Evolutionary conservation across 306 rosid species (phyloP).

Genomic region (Ochetophila trinervis): DNA sequence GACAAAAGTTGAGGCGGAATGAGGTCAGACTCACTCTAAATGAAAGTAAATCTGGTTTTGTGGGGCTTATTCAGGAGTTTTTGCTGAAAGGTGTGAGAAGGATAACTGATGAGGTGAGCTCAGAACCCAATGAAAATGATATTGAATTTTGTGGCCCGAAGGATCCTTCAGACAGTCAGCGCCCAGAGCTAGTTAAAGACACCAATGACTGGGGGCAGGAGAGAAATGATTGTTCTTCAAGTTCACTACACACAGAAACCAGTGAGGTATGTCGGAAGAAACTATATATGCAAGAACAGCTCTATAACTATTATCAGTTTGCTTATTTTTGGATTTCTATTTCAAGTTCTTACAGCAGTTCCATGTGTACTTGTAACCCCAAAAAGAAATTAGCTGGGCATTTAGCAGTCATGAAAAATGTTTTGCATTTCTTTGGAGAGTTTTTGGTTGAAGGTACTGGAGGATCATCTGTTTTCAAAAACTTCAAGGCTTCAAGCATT

Average conservation of each 20-base stretch:
- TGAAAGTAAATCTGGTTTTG: conserved; percentile 64
- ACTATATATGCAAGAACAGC: conserved; percentile 21
- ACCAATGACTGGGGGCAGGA: conserved; percentile 54
- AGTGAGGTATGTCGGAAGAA: conserved; percentile 60
- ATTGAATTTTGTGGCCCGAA: conserved; percentile 52
- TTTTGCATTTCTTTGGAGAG: conserved; percentile 86
- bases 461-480: conserved; percentile 80
- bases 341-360: conserved; percentile 81
- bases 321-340: conserved; percentile 30
- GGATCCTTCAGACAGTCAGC: conserved; percentile 55
- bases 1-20: conserved; percentile 76
- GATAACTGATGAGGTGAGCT: conserved; percentile 81
- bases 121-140: conserved; percentile 55
- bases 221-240: conserved; percentile 53
- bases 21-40: conserved; percentile 43
- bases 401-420: conserved; percentile 88
- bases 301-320: conserved; percentile 12
- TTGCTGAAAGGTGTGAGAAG: conserved; percentile 78
- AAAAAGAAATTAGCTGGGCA: conserved; percentile 89
- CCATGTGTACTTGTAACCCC: conserved; percentile 82
- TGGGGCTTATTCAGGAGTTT: conserved; percentile 81
- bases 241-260: conserved; percentile 62
- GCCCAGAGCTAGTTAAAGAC: conserved; percentile 60
- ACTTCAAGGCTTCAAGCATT: conserved; percentile 58
- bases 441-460: conserved; percentile 93